Conservation (phyloP, 768 basidiomycete genomes). For the Hirschioporus abietinus region DNA sequence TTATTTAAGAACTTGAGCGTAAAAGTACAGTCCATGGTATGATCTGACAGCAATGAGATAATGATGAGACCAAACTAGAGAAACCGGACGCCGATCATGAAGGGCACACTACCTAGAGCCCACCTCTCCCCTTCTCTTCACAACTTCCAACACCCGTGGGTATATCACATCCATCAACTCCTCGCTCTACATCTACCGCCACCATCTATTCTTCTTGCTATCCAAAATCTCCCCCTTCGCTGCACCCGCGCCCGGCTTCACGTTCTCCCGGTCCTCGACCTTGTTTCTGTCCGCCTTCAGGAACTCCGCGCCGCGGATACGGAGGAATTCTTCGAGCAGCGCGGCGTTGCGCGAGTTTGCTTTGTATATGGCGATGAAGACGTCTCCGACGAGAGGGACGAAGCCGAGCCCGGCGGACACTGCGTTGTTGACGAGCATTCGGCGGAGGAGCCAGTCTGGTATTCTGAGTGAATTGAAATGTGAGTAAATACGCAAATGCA, state of each 20-base stretch:
- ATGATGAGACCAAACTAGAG: neutral
- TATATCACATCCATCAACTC: too few relatives aligned
- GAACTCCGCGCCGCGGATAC: conserved; percentile 70
- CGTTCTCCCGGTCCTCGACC: conserved; percentile 35
- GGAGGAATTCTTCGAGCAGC: conserved; percentile 79
- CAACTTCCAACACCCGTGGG: neutral
- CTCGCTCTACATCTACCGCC: neutral
- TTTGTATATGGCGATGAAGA: conserved; percentile 74
- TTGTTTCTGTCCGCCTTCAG: conserved; percentile 36
- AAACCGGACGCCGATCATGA: neutral
- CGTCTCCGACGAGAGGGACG: conserved; percentile 71
- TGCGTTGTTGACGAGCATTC: conserved; percentile 76
- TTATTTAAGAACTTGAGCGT: neutral
- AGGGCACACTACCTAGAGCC: neutral
- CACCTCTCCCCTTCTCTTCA: neutral
- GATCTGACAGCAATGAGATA: neutral
- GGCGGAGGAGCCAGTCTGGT: conserved; percentile 57
- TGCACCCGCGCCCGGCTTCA: conserved; percentile 53
- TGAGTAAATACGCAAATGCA: neutral
- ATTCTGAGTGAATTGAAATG: conserved; percentile 24
- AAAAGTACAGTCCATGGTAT: neutral
- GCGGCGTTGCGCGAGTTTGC: conserved; percentile 90
- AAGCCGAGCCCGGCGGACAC: conserved; percentile 62
- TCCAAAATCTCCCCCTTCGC: conserved; percentile 30
- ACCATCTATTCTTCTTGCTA: conserved; percentile 13